These are phyloP conservation scores for Geotrichum phurueaensis DNA, from an alignment of 1,139 yeast species.

Conservation along the genomic window DNA sequence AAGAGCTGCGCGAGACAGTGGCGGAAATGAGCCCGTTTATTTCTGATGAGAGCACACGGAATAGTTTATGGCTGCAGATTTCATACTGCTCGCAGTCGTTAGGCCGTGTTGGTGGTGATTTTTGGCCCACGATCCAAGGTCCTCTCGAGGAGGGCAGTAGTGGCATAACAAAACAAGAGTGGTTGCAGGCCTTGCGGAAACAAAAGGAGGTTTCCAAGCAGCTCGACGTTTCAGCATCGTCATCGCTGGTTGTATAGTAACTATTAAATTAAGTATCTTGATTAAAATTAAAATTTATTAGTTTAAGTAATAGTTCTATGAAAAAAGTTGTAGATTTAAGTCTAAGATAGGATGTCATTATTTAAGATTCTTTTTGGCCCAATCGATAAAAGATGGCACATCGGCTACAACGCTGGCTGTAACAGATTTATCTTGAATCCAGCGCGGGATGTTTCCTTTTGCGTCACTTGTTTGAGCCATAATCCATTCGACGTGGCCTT, in stretches of 20 bases:
- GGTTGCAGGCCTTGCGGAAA: constrained; percentile 38
- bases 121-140: constrained; percentile 40
- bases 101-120: constrained; percentile 63
- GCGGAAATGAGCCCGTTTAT: constrained; percentile 38
- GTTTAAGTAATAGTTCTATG: neutral
- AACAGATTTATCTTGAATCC: constrained; percentile 53
- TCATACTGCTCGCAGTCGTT: constrained; percentile 73
- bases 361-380: constrained; percentile 34
- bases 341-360: neutral
- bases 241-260: constrained; percentile 1
- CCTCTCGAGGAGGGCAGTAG: constrained; percentile 18
- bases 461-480: constrained; percentile 64
- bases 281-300: neutral
- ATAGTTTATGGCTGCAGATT: constrained; percentile 63
- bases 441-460: constrained; percentile 59
- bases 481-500: constrained; percentile 48
- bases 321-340: neutral
- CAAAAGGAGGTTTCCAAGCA: constrained; percentile 36
- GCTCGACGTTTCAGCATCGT: neutral
- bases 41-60: constrained; percentile 44
- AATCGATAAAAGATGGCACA: constrained; percentile 56
- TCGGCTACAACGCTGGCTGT: constrained; percentile 58
- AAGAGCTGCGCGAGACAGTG: constrained; percentile 36
- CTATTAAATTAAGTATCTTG: neutral
- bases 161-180: constrained; percentile 31